Percentiles rank a stretch among this genome's conserved stretches.
phyloP scores from a whole-genome alignment of 352 stramenopile species.

The Phytopythium helicoides region DNA sequence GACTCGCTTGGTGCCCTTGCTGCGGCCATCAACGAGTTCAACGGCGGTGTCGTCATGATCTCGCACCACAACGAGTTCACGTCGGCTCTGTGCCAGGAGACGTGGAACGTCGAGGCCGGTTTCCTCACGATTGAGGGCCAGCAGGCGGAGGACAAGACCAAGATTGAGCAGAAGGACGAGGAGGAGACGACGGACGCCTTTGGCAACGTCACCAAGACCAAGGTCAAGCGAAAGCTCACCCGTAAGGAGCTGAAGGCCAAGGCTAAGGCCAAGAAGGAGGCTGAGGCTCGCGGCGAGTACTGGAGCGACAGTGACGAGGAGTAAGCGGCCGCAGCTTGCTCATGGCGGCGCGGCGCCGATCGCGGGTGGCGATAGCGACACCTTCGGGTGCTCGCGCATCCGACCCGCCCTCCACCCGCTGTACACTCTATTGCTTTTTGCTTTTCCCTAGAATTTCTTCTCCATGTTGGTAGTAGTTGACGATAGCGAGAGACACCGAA shows the following conservation, averaged over 20 bases:
- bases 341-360: background rate
- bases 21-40: slow-evolving; percentile 95
- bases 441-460: no score
- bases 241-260: slow-evolving; percentile 90
- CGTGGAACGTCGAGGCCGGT: slow-evolving; percentile 93
- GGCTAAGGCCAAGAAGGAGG: slow-evolving; percentile 86
- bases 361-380: background rate
- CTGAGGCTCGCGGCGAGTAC: slow-evolving; percentile 81
- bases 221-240: slow-evolving; percentile 90
- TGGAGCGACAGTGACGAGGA: slow-evolving; percentile 79
- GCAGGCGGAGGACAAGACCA: slow-evolving; percentile 84
- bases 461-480: no score
- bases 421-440: no score
- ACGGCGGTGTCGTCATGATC: slow-evolving; percentile 98
- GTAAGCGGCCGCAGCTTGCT: slow-evolving; percentile 19
- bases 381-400: no score
- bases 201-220: slow-evolving; percentile 83
- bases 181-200: slow-evolving; percentile 81
- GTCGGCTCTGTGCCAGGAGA: slow-evolving; percentile 91
- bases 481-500: no score
- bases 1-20: slow-evolving; percentile 96
- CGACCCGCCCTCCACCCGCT: no score
- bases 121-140: slow-evolving; percentile 86
- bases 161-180: slow-evolving; percentile 90
- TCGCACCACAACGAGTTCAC: slow-evolving; percentile 98